These are phyloP conservation scores for Sesbania bispinosa DNA, from an alignment of 306 rosid species.

Conservation along the genomic window DNA sequence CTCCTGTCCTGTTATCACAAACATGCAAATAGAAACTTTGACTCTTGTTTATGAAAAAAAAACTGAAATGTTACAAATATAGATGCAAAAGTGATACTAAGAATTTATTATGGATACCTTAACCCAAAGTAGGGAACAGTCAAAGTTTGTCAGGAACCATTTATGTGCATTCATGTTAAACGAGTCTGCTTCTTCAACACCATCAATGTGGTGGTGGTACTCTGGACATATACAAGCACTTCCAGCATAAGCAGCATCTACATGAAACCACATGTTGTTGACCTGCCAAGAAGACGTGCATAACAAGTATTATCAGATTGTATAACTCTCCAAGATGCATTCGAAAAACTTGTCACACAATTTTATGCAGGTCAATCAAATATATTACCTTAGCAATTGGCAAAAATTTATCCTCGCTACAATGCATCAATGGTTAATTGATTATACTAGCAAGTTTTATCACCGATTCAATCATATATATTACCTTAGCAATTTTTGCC, in stretches of 20 bases:
- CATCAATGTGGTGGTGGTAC: slow-evolving; percentile 72
- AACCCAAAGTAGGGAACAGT: slow-evolving; percentile 92
- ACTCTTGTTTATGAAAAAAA: neutral
- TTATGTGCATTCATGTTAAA: slow-evolving; percentile 96
- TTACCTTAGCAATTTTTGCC: slow-evolving; percentile 73
- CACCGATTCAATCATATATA: slow-evolving; percentile 11
- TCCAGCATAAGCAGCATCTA: slow-evolving; percentile 98
- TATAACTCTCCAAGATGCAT: slow-evolving; percentile 15
- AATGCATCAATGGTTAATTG: neutral
- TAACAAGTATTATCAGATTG: slow-evolving; percentile 13
- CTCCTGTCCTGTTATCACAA: slow-evolving; percentile 66
- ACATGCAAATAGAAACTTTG: no score
- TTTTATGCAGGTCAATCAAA: neutral
- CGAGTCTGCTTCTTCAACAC: slow-evolving; percentile 89
- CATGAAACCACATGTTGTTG: slow-evolving; percentile 80
- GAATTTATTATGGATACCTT: slow-evolving; percentile 53
- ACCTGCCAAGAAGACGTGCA: slow-evolving; percentile 43
- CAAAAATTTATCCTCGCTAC: neutral
- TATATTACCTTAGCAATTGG: neutral
- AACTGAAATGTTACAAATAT: neutral
- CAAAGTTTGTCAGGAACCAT: slow-evolving; percentile 92
- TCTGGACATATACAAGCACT: slow-evolving; percentile 97
- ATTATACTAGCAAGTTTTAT: neutral
- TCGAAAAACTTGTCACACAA: neutral
- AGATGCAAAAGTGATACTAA: slow-evolving; percentile 19